Evolutionary conservation across 2,329 filamentous ascomycete species (phyloP).

Genomic region (Kalaharituber pfeilii): DNA sequence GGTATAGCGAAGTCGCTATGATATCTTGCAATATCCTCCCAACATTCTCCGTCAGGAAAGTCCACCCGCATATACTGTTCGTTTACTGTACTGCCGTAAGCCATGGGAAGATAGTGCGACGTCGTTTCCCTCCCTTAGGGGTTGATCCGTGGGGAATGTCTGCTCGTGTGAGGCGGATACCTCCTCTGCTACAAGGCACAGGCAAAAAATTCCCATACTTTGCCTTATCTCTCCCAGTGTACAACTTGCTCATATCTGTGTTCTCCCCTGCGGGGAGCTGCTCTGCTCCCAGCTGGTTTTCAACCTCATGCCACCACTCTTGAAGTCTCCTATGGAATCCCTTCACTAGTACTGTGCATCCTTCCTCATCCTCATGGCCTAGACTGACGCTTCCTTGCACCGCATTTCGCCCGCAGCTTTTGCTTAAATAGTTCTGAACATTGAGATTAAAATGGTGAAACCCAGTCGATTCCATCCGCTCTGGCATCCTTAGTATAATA

Average conservation of each 20-base stretch:
- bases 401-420: neutral
- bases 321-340: conserved; percentile 3
- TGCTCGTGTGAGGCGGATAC: neutral
- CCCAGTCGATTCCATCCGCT: neutral
- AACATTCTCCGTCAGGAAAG: too few relatives aligned
- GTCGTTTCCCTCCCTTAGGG: neutral
- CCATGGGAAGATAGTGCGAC: neutral
- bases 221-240: neutral
- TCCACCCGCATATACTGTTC: too few relatives aligned
- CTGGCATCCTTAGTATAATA: conserved; percentile 9
- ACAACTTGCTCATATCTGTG: neutral
- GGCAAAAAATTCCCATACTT: neutral
- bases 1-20: too few relatives aligned
- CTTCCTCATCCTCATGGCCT: conserved; percentile 1
- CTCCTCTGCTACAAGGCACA: conserved; percentile 1
- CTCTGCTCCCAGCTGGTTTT: neutral
- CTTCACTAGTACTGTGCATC: conserved; percentile 5
- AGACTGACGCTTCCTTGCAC: neutral
- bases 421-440: neutral
- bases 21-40: too few relatives aligned
- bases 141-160: neutral
- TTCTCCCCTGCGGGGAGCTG: neutral
- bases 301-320: conserved; percentile 3
- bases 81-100: neutral
- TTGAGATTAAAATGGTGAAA: conserved; percentile 9